Conservation (phyloP, 495 filamentous ascomycete species). For the Neurospora sp. region DNA sequence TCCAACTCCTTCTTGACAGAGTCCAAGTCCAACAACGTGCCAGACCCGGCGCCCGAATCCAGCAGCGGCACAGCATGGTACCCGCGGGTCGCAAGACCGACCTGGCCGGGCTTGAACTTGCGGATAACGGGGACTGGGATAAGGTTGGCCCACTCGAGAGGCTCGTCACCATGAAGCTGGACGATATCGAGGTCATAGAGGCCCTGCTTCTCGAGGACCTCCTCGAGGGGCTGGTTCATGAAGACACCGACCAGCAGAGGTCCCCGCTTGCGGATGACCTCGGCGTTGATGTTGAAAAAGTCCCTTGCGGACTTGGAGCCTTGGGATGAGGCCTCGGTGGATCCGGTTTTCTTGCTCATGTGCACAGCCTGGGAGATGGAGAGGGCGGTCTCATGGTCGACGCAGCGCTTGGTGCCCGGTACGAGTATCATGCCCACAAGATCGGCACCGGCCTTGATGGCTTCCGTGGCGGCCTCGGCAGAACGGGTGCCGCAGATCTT, state of each 20-base stretch:
- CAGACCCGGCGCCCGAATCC: slow-evolving; percentile 78
- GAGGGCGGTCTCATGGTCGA: slow-evolving; percentile 64
- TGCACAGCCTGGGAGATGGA: slow-evolving; percentile 74
- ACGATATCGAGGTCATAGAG: slow-evolving; percentile 78
- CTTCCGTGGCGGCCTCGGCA: slow-evolving; percentile 66
- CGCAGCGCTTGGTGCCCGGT: slow-evolving; percentile 65
- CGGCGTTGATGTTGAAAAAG: slow-evolving; percentile 32
- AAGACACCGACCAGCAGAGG: slow-evolving; percentile 91
- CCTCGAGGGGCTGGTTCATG: slow-evolving; percentile 75
- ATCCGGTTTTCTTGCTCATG: slow-evolving; percentile 11
- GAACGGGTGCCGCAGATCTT: slow-evolving; percentile 96
- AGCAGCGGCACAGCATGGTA: slow-evolving; percentile 78
- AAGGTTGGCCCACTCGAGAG: slow-evolving; percentile 76
- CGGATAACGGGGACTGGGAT: slow-evolving; percentile 88
- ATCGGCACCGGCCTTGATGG: slow-evolving; percentile 83
- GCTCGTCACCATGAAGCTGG: slow-evolving; percentile 86
- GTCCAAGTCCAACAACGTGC: slow-evolving; percentile 58
- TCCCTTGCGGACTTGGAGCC: slow-evolving; percentile 25
- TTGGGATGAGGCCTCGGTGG: slow-evolving; percentile 4
- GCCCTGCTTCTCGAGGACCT: slow-evolving; percentile 65
- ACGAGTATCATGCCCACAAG: slow-evolving; percentile 89
- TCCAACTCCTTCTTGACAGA: slow-evolving; percentile 52
- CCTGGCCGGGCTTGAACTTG: slow-evolving; percentile 63
- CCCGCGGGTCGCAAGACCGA: slow-evolving; percentile 59
- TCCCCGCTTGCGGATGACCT: slow-evolving; percentile 31